These are phyloP conservation scores for Byssothecium circinans DNA, from an alignment of 2,329 filamentous ascomycete genomes.

Conservation along the genomic window DNA sequence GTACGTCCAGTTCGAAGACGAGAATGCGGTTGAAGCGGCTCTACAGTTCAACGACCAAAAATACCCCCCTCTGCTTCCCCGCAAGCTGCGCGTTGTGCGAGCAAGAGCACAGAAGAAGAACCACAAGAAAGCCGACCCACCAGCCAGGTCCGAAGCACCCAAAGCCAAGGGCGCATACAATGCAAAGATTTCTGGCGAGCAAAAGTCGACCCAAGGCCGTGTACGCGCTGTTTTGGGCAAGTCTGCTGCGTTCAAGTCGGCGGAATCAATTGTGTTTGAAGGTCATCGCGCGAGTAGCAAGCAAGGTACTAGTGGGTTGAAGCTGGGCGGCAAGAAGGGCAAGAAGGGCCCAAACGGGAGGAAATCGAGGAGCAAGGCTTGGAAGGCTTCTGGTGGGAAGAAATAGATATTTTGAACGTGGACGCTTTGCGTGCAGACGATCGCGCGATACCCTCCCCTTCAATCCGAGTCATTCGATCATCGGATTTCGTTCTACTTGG, in stretches of 20 bases:
- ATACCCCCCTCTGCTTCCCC: slow-evolving; percentile 91
- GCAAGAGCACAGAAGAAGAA: slow-evolving; percentile 67
- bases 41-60: slow-evolving; percentile 87
- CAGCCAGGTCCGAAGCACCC: slow-evolving; percentile 9
- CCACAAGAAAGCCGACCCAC: slow-evolving; percentile 27
- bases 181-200: slow-evolving; percentile 69
- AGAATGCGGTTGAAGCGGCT: slow-evolving; percentile 86
- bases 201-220: slow-evolving; percentile 72
- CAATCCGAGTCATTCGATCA: too few species aligned
- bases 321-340: slow-evolving; percentile 57
- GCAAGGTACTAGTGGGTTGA: slow-evolving; percentile 65
- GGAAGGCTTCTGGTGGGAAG: slow-evolving; percentile 46
- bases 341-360: slow-evolving; percentile 49
- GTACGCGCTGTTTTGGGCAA: slow-evolving; percentile 73
- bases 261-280: slow-evolving; percentile 78
- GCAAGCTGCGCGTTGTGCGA: slow-evolving; percentile 80
- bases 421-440: background rate
- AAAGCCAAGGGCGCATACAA: slow-evolving; percentile 59
- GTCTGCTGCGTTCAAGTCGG: slow-evolving; percentile 64
- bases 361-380: slow-evolving; percentile 48
- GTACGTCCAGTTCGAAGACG: slow-evolving; percentile 92
- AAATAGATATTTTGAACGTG: background rate
- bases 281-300: slow-evolving; percentile 72
- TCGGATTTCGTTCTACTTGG: too few species aligned
- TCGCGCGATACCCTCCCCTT: too few species aligned